These are phyloP conservation scores for Colletotrichum paranaense DNA, from an alignment of 2,329 filamentous ascomycete species.

Conservation along the genomic window DNA sequence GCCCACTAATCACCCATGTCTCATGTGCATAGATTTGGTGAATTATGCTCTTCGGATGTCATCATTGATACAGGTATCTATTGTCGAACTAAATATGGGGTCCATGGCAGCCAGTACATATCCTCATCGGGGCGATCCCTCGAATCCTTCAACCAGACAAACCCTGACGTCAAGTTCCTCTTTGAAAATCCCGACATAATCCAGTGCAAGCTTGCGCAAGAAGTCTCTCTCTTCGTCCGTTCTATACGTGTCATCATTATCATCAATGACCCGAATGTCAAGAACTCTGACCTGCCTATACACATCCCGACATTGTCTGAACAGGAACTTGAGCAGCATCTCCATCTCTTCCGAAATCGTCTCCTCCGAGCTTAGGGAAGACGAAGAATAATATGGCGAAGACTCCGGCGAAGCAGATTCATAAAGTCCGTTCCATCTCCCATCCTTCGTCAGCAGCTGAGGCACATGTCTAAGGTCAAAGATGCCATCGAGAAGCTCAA, in stretches of 20 bases:
- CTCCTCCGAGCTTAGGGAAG: too few species aligned
- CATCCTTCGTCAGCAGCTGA: neutral
- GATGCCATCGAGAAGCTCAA: neutral
- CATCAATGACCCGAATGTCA: neutral
- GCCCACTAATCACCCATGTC: too few species aligned
- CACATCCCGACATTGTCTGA: neutral
- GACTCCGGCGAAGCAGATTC: too few species aligned
- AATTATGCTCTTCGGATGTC: too few species aligned
- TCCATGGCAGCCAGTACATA: neutral
- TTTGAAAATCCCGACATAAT: neutral
- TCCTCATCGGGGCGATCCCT: too few species aligned
- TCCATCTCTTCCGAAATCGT: too few species aligned
- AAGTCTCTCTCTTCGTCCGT: neutral
- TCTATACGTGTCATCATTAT: neutral
- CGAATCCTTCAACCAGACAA: neutral
- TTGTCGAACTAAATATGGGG: neutral
- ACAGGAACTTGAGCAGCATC: neutral
- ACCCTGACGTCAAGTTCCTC: neutral
- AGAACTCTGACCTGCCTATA: neutral
- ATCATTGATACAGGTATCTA: too few species aligned
- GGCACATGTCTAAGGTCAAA: neutral
- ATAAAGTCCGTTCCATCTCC: too few species aligned
- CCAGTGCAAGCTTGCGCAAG: neutral
- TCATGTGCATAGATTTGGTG: too few species aligned
- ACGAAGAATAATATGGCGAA: too few species aligned